Base-by-base conservation (phyloP, 192 early-diverging fungal species). In the Gaertneriomyces semiglobifer region DNA sequence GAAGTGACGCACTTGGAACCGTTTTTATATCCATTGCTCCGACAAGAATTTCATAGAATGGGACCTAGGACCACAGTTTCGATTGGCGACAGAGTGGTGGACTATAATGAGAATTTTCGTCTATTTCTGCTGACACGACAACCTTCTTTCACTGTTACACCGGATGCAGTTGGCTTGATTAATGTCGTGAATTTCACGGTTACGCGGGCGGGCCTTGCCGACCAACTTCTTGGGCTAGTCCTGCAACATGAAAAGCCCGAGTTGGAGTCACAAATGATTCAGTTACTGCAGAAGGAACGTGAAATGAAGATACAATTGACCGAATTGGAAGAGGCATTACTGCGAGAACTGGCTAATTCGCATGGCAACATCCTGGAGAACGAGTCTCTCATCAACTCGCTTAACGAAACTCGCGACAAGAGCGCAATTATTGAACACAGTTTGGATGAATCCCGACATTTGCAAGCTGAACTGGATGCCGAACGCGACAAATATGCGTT, bases 321-420 rank as follows among this genome's bases (percentile, higher is more conserved):
- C 7, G 14, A 20, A 11, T 72, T 87, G 8, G 85, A 87, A 76
- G 82, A 85, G 52, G 58, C 69, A 5, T 71, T 87, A 9, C 63
- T 87, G 33, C 67, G 68, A 53, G 81, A 86, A 60, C 71, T 87
- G 18, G 81, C 84, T 1, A 79, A 62, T 46, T 77, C 81, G 7
- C 71, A 80, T 46, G 85, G 85, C 39, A 86, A 87, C 55, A 85
- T 87, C 69, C 55, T 87, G 42, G 84, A 86, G 58, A 86, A 87
- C 65, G 68, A 75, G 52, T 73, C 63, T 10, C 66, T 87, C 39
- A 79, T 84, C 19, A 47, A 61, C 9, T 79, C 73, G 1, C 60
- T 87, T 16, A 86, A 83, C 59, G 79, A 84, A 52, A 80, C 84
- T 0, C 84, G 81, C 47, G 81, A 77, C 18, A 86, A 87, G 56